Conservation (phyloP, 345 rosid species). For the Tarenaya hassleriana region DNA sequence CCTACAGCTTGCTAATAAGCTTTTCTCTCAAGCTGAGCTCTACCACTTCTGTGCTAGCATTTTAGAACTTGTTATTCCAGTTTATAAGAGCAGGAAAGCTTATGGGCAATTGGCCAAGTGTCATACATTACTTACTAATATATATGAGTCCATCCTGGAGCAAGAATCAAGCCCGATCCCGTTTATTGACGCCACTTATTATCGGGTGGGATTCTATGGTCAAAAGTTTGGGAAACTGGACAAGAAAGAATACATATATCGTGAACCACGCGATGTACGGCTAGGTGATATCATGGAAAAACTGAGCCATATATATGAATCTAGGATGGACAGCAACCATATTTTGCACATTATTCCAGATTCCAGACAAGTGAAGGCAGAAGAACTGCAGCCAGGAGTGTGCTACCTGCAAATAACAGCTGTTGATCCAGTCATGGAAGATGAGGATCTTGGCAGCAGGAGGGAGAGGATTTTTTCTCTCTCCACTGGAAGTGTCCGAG, state of each 20-base stretch:
- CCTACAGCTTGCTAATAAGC: conserved; percentile 90
- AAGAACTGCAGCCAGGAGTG: conserved; percentile 88
- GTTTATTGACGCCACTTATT: conserved; percentile 94
- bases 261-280: conserved; percentile 97
- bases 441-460: conserved; percentile 97
- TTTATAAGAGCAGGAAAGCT: conserved; percentile 89
- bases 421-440: conserved; percentile 96
- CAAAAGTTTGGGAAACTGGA: conserved; percentile 88
- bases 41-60: conserved; percentile 96
- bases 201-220: conserved; percentile 97
- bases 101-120: conserved; percentile 97
- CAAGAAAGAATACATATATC: conserved; percentile 74
- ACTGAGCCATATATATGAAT: conserved; percentile 90
- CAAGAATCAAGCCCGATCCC: conserved; percentile 96
- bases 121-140: conserved; percentile 77
- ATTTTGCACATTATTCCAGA: conserved; percentile 86
- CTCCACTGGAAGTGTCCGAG: conserved; percentile 87
- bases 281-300: conserved; percentile 99
- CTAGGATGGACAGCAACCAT: conserved; percentile 87
- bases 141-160: conserved; percentile 88
- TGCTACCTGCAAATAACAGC: conserved; percentile 98
- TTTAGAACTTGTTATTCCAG: conserved; percentile 94
- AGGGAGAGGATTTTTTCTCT: conserved; percentile 94
- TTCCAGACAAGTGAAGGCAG: conserved; percentile 95
- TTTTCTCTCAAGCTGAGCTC: conserved; percentile 96